Base-by-base conservation (phyloP, 352 stramenopile species). In the Achlya hypogyna region DNA sequence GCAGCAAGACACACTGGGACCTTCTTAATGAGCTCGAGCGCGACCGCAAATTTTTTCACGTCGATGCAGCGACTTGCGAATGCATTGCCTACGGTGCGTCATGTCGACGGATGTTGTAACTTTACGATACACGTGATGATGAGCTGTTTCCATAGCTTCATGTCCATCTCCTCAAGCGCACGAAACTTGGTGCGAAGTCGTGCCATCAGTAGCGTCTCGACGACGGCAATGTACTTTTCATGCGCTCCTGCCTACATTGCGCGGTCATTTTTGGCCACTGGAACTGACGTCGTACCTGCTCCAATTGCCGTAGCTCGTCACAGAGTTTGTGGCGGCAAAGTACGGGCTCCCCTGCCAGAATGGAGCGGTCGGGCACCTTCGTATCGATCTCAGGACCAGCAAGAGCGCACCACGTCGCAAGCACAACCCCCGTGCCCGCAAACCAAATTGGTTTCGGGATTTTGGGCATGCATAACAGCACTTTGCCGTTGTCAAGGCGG, bases 141-240 rank as follows among this genome's bases (percentile, higher is more conserved):
- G 12, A 97, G 77, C 71, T 98, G 91, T 35, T 91, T 84, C 88
- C 89, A 97, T 1, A 97, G 75, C 60, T 89, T 87, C 5, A 64
- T 73, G 28, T 84, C 79, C 20, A 91, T 71, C 4, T 87, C 71
- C 10, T 74, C 73, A n/a, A 79, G 75, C 23, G 75, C 73, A 23
- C 77, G 74, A 42, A 70, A 56, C 20, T 78, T 47, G 1, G 79
- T 77, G 18, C 82, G 83, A 12, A 93, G 74, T 25, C 91, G 77
- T 1, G 78, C 77, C 20, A 85, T 81, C 5, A 97, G 69, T 0
- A 94, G 64, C 25, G 80, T 79, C 63, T 96, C 85, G 10, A 96
- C 73, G 0, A 77, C 81, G 0, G 81, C 77, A 28, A 97, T 78
- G 47, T 91, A 96, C 64, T 90, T 76, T 0, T 74, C 71, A 63